Percentiles rank a stretch among this genome's conserved stretches.
phyloP scores from a whole-genome alignment of 768 basidiomycete species.

The Atractiella rhizophila region DNA sequence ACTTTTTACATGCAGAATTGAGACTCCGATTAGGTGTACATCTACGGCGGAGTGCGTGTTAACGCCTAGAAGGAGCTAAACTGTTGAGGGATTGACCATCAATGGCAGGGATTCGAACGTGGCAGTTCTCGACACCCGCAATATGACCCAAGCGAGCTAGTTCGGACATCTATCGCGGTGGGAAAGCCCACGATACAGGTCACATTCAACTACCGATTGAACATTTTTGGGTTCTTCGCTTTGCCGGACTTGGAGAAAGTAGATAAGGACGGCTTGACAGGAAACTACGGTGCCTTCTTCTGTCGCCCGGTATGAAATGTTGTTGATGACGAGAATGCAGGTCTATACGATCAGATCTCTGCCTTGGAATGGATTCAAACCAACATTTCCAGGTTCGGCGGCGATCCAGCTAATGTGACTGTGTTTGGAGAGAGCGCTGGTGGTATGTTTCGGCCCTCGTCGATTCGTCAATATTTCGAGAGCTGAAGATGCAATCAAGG shows the following conservation, averaged over 20 bases:
- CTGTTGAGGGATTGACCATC: too few species aligned
- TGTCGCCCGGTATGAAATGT: too few species aligned
- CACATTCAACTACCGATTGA: constrained; percentile 27
- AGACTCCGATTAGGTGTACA: too few species aligned
- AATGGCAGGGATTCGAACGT: too few species aligned
- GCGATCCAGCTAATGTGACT: constrained; percentile 32
- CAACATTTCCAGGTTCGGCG: constrained; percentile 42
- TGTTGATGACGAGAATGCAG: constrained; percentile 34
- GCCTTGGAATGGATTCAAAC: constrained; percentile 38
- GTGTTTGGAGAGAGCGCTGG: constrained; percentile 11
- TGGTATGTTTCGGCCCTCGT: constrained; percentile 2
- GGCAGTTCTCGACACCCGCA: background rate
- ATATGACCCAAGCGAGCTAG: background rate
- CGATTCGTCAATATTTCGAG: too few species aligned
- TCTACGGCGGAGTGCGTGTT: too few species aligned
- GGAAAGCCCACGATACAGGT: constrained; percentile 2
- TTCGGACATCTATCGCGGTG: background rate
- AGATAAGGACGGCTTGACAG: too few species aligned
- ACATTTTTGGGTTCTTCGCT: constrained; percentile 31
- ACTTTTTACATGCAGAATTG: too few species aligned
- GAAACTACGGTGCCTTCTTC: too few species aligned
- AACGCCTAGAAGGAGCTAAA: too few species aligned
- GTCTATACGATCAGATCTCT: constrained; percentile 34
- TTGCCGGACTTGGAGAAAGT: background rate
- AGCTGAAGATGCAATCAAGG: too few species aligned